Evolutionary conservation across 2,329 filamentous ascomycete genomes (phyloP).

Genomic region (Periconia sp.): DNA sequence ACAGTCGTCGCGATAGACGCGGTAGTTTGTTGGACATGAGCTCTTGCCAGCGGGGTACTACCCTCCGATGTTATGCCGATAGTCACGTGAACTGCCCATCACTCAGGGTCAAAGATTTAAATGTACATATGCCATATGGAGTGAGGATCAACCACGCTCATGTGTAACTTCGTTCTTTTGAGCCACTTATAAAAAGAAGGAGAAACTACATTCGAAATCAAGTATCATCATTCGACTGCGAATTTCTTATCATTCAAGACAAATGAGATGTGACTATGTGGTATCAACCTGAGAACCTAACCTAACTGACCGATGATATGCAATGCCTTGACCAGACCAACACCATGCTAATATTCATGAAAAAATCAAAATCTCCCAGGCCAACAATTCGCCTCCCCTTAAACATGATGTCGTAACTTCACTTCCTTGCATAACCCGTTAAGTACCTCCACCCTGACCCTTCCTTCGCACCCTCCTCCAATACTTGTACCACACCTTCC

Average conservation of each 20-base stretch:
- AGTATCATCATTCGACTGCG: no score
- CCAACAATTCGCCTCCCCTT: conserved; percentile 4
- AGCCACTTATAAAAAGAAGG: no score
- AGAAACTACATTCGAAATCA: no score
- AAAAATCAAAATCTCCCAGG: conserved; percentile 4
- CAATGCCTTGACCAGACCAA: conserved; percentile 11
- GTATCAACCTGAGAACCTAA: conserved; percentile 23
- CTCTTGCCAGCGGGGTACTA: conserved; percentile 23
- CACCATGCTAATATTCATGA: conserved; percentile 21
- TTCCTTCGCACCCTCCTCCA: conserved; percentile 62
- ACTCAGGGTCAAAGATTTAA: no score
- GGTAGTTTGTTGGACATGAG: no score
- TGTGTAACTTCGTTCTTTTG: no score
- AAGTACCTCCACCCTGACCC: conserved; percentile 62
- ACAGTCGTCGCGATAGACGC: not conserved
- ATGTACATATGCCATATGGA: not conserved
- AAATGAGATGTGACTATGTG: conserved; percentile 29
- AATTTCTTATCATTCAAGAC: conserved; percentile 8
- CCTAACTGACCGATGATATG: conserved; percentile 8
- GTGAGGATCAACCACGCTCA: not conserved
- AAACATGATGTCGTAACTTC: conserved; percentile 12
- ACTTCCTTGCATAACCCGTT: conserved; percentile 53
- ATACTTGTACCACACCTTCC: conserved; percentile 58
- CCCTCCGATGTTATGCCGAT: conserved; percentile 20
- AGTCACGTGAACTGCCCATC: conserved; percentile 13